Base-by-base conservation (phyloP, 2,329 filamentous ascomycete species). In the Apiospora phragmitis region DNA sequence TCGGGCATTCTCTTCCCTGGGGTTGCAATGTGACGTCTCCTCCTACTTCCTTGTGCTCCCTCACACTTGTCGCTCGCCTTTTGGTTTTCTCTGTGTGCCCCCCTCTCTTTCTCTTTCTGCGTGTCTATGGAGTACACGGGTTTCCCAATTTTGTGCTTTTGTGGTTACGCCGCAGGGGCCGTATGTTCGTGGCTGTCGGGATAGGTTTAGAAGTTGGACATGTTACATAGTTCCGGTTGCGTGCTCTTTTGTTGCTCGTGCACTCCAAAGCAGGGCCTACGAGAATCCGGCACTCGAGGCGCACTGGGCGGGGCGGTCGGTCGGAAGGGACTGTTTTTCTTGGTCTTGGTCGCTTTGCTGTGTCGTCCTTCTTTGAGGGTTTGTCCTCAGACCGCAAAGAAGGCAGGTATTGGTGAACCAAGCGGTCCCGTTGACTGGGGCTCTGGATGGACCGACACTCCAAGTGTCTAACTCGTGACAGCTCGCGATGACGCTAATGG, bases 1-100 rank as follows among this genome's bases (percentile, higher is more conserved):
- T 86, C 85, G 77, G 90, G 88, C 89, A 91, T 91, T 72, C 73
- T 72, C 75, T 26, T 35, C 18, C 55, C 32, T 35, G 55, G 55
- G 5, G 29, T 21, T 38, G 32, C 16, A 32, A 62, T 62, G 55
- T 62, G 14, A 18, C 55, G 55, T 38, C 32, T 62, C 32, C 55
- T n/a, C 38, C 49, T 24, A 42, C 24, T 35, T 24, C 38, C n/a
- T 11, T 9, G 42, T 29, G 32, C 38, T 41, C 35, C 32, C 35
- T 43, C 32, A n/a, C 32, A 16, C 66, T 55, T 43, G 24, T 51
- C 14, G 16, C 32, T 35, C 67, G n/a, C 24, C 9, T 21, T 21
- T 35, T 45, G 14, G 18, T 8, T 11, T 21, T 32, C n/a, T n/a
- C n/a, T n/a, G n/a, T n/a, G n/a, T n/a, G n/a, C n/a, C n/a, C n/a